Conservation (phyloP, 352 stramenopile species). For the Phytopythium boreale region DNA sequence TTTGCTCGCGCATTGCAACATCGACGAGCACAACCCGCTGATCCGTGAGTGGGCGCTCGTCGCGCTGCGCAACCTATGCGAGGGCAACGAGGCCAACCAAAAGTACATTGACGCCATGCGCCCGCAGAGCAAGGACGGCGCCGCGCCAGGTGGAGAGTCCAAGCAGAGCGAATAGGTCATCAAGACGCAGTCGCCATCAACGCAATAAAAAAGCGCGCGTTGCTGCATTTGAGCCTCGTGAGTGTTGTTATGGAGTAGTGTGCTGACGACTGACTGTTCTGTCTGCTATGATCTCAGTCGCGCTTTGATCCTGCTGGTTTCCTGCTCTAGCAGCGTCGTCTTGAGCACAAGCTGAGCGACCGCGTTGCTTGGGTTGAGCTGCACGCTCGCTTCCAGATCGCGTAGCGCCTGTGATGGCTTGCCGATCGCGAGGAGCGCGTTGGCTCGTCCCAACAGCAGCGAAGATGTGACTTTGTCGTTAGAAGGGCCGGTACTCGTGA, state of each 20-base stretch:
- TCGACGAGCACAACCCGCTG: slow-evolving; percentile 85
- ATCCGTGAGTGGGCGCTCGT: slow-evolving; percentile 90
- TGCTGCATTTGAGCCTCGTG: background rate
- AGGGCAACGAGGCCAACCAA: slow-evolving; percentile 79
- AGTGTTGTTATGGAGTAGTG: background rate
- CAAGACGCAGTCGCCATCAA: background rate
- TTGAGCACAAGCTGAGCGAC: slow-evolving; percentile 15
- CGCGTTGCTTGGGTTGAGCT: slow-evolving; percentile 17
- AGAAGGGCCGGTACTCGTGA: background rate
- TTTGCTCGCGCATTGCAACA: slow-evolving; percentile 89
- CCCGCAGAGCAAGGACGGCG: slow-evolving; percentile 47
- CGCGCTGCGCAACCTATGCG: slow-evolving; percentile 85
- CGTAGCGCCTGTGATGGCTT: slow-evolving; percentile 11
- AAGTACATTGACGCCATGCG: slow-evolving; percentile 59
- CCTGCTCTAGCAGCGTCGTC: slow-evolving; percentile 16
- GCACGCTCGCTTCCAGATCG: slow-evolving; percentile 16
- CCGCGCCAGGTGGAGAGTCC: slow-evolving; percentile 20
- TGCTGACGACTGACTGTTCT: background rate
- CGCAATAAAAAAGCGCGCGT: background rate
- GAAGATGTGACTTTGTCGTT: slow-evolving; percentile 14
- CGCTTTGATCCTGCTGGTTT: slow-evolving; percentile 13
- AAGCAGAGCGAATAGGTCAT: slow-evolving; percentile 2
- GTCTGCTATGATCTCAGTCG: slow-evolving; percentile 8
- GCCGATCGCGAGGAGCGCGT: slow-evolving; percentile 14
- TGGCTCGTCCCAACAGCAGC: slow-evolving; percentile 21